Base-by-base conservation (phyloP, 495 filamentous ascomycete genomes). In the Hapsidospora chrysogenum region DNA sequence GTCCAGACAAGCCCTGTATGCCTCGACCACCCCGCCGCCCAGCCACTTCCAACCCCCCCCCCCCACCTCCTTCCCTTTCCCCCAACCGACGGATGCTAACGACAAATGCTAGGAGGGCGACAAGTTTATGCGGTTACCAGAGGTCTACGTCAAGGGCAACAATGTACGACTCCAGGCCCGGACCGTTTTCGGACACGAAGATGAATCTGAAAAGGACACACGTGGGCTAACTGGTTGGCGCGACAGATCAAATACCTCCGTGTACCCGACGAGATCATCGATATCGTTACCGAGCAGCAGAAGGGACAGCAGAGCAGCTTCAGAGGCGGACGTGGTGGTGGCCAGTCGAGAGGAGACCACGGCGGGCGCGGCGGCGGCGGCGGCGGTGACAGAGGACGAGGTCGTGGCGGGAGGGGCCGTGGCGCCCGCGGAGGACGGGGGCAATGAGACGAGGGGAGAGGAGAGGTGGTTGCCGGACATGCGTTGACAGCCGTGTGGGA, bases 91-190 rank as follows among this genome's bases (percentile, higher is more conserved):
- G 31, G 47, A 36, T 25, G 18, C 22, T 29, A 3, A 25, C 20
- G 25, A 35, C 16, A 4, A 2, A 14, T 30, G 6, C 17, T 38
- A 72, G 70, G 92, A 96, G 40, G 89, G 86, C 22, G 85, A 96
- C 53, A 83, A 77, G 42, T 97, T 97, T 57, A 81, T 80, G 51
- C 69, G 80, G 45, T 58, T 96, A 46, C 78, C 84, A 17, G 89
- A 97, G 53, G 85, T 87, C 31, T 97, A 97, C 54, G 80, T 97
- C 26, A 75, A 92, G 43, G 89, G 89, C 31, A 97, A 94, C 54
- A 96, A 95, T 53, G 89, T 96, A 62, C 34, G 72, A n/a, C n/a
- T n/a, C n/a, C n/a, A n/a, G n/a, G n/a, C n/a, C n/a, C n/a, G n/a
- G n/a, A n/a, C n/a, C n/a, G n/a, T n/a, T n/a, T n/a, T n/a, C n/a